Conservation (phyloP, 2,329 filamentous ascomycete species). For the Leptographium galeiforme region DNA sequence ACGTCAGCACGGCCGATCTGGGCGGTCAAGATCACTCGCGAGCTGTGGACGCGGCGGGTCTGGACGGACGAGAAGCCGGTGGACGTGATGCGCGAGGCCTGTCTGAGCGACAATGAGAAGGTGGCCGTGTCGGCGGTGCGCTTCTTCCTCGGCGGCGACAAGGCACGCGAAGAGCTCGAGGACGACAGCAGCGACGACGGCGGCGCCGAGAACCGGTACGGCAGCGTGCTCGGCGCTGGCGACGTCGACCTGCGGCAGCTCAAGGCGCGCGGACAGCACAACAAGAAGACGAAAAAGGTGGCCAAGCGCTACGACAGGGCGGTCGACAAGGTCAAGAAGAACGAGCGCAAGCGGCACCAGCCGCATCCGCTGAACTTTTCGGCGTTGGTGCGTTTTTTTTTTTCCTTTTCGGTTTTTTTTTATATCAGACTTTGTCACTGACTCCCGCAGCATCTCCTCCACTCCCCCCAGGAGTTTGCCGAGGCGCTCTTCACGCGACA, state of each 20-base stretch:
- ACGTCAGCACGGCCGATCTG: conserved; percentile 78
- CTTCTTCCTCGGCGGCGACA: conserved; percentile 93
- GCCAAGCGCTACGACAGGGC: conserved; percentile 68
- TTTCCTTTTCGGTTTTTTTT: background rate
- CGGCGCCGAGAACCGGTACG: conserved; percentile 15
- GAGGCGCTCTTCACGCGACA: conserved; percentile 86
- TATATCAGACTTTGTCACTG: background rate
- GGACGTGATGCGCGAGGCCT: conserved; percentile 95
- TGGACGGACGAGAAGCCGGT: conserved; percentile 88
- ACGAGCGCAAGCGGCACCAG: conserved; percentile 76
- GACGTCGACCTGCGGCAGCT: conserved; percentile 61
- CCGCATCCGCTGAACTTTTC: conserved; percentile 91
- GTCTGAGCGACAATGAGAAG: conserved; percentile 82
- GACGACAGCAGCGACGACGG: conserved; percentile 82
- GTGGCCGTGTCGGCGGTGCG: conserved; percentile 75
- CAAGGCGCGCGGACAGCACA: conserved; percentile 76
- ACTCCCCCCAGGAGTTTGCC: conserved; percentile 88
- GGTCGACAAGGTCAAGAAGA: conserved; percentile 65
- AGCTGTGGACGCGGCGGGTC: conserved; percentile 91
- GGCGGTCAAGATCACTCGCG: conserved; percentile 89
- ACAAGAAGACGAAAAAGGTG: conserved; percentile 92
- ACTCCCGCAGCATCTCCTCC: conserved; percentile 52
- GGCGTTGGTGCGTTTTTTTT: conserved; percentile 39
- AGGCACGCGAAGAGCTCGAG: conserved; percentile 84
- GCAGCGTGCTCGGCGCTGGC: conserved; percentile 10